Base-by-base conservation (phyloP, 2,329 filamentous ascomycete species). In the Penicillium sp. region DNA sequence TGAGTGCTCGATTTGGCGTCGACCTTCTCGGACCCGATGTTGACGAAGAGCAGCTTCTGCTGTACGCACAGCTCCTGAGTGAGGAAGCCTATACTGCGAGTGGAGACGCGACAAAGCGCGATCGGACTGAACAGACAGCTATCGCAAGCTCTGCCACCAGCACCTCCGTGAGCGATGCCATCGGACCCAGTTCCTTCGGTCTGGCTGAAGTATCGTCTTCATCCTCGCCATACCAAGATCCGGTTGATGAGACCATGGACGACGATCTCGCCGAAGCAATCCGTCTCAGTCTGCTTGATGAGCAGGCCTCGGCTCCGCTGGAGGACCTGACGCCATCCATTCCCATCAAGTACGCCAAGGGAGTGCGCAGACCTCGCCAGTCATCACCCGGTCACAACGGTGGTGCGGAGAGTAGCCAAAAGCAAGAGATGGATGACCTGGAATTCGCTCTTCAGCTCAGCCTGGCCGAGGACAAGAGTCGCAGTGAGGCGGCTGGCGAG, bases 1-100 rank as follows among this genome's bases (percentile, higher is more conserved):
- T 98, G 27, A 89, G 86, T 37, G 87, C 86, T 33, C 87, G 94
- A 37, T 99, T 96, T 69, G 95, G 95, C 6, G 86, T 95, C 2
- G 91, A 92, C 36, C 77, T 97, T 10, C 75, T 88, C 2, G 83
- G 81, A 0, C 78, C 79, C 2, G 82, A 80, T 54, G 78, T 81
- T 3, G 83, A 76, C 58, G 85, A 89, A 65, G 86, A 88, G 55
- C 84, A 88, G 64, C 79, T 87, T 51, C 68, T 89, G 24, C 84
- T 85, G 2, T 88, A 88, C 70, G 86, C 86, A 7, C 81, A 83
- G 14, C 78, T 89, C 72, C 71, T 89, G 37, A 87, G 85, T 51
- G 81, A 88, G 69, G 86, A 89, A 67, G 77, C 80, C 7, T 77
- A 82, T 50, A 79, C 80, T 50, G 77, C 50, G 9, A 27, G 39